Evolutionary conservation across 1,139 yeast species (phyloP).

Genomic region (Scheffersomyces segobiensis): DNA sequence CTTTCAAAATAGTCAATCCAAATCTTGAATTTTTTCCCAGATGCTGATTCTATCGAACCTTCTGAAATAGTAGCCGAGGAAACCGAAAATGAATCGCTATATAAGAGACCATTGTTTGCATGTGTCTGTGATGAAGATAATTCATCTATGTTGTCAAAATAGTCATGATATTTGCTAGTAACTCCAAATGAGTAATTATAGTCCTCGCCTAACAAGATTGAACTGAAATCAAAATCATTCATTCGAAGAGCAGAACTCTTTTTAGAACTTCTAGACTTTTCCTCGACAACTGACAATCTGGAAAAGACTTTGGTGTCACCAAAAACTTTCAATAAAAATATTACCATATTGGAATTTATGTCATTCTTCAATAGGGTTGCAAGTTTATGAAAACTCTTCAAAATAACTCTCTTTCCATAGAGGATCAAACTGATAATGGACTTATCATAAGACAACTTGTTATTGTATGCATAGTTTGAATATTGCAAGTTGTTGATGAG

Average conservation of each 20-base stretch:
- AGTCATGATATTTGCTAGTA: conserved; percentile 33
- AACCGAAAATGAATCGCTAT: neutral
- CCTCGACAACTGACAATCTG: conserved; percentile 21
- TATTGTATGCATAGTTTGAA: conserved; percentile 23
- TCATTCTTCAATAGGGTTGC: conserved; percentile 35
- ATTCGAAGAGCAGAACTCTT: conserved; percentile 15
- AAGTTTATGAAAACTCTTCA: conserved; percentile 34
- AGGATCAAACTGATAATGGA: conserved; percentile 34
- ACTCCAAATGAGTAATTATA: conserved; percentile 40
- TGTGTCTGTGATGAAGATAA: conserved; percentile 18
- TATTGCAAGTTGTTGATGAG: conserved; percentile 33
- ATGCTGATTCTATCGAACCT: conserved; percentile 6
- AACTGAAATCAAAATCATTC: conserved; percentile 24
- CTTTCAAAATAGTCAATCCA: conserved; percentile 41
- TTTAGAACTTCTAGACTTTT: conserved; percentile 22
- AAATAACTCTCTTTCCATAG: conserved; percentile 34
- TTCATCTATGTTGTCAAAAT: conserved; percentile 25
- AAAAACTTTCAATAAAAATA: conserved; percentile 39
- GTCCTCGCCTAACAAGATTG: conserved; percentile 33
- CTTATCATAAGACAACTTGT: conserved; percentile 26
- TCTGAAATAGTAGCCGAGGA: neutral
- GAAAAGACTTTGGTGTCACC: conserved; percentile 40
- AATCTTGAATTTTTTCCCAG: conserved; percentile 5
- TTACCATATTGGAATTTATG: conserved; percentile 42
- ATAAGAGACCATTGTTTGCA: conserved; percentile 5